These are phyloP conservation scores for Aspergillus leporis DNA, from an alignment of 495 filamentous ascomycete species.

Conservation along the genomic window DNA sequence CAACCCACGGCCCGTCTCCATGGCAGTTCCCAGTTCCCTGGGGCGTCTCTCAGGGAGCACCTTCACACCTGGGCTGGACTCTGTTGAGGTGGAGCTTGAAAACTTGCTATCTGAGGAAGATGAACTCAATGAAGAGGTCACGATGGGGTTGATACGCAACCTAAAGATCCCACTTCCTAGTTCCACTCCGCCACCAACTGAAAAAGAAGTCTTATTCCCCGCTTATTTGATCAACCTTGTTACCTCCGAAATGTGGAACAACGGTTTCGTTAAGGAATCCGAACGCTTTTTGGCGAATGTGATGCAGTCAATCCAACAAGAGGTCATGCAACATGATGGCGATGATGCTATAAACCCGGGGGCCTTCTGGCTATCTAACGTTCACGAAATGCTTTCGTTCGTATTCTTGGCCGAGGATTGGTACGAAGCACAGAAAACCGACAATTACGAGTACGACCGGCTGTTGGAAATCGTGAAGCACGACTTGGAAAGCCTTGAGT, in stretches of 20 bases:
- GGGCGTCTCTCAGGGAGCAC: conserved; percentile 67
- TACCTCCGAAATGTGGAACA: conserved; percentile 99
- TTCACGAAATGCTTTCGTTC: conserved; percentile 99
- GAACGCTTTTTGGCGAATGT: conserved; percentile 98
- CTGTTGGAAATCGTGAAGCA: conserved; percentile 98
- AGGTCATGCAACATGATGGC: conserved; percentile 97
- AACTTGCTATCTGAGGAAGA: conserved; percentile 93
- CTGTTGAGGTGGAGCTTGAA: conserved; percentile 90
- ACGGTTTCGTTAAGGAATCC: conserved; percentile 98
- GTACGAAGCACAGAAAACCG: conserved; percentile 99
- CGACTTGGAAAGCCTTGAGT: conserved; percentile 95
- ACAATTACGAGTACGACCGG: conserved; percentile 98
- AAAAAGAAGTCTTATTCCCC: conserved; percentile 98
- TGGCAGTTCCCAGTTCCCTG: conserved; percentile 71
- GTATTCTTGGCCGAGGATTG: conserved; percentile 99
- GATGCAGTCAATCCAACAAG: conserved; percentile 99
- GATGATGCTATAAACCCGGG: conserved; percentile 97
- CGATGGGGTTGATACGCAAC: conserved; percentile 92
- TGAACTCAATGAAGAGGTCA: conserved; percentile 91
- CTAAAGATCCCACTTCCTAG: conserved; percentile 90
- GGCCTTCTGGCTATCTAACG: conserved; percentile 98
- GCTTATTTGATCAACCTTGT: conserved; percentile 99
- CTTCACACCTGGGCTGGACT: conserved; percentile 78
- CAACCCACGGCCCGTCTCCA: conserved; percentile 92
- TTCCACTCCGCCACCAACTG: conserved; percentile 80